phyloP scores from a whole-genome alignment of 164 flowering plant genomes.

The Vitis amurensis region DNA sequence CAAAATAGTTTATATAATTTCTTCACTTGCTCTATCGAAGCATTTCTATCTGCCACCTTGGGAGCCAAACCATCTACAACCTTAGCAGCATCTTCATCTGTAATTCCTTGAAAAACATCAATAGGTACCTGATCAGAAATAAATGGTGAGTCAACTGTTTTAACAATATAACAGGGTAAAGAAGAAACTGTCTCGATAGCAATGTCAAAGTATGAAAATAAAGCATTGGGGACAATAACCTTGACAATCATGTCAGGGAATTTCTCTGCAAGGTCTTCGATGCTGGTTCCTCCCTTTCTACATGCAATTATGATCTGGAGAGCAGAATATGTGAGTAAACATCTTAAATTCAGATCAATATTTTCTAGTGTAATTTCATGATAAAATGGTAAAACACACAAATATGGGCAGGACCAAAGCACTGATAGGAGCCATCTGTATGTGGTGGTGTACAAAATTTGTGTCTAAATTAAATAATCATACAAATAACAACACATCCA shows the following conservation, averaged over 20 bases:
- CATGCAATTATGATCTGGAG: constrained; percentile 89
- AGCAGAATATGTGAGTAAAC: constrained; percentile 7
- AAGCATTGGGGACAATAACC: constrained; percentile 36
- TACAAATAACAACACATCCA: background rate
- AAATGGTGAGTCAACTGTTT: constrained; percentile 2
- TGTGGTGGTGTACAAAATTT: background rate
- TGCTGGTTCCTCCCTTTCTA: constrained; percentile 95
- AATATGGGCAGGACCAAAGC: background rate
- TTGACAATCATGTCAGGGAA: constrained; percentile 94
- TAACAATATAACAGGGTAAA: background rate
- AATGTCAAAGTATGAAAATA: constrained; percentile 1
- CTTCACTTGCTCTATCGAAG: constrained; percentile 94
- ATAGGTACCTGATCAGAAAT: constrained; percentile 71
- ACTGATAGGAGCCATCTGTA: background rate
- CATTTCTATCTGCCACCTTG: constrained; percentile 67
- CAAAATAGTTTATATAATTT: constrained; percentile 84
- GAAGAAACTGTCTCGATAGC: background rate
- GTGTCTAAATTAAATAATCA: background rate
- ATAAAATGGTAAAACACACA: background rate
- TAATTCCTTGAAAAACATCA: constrained; percentile 92
- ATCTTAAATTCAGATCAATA: background rate
- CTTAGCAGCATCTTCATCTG: constrained; percentile 99
- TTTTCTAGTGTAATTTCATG: background rate
- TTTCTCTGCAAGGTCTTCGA: constrained; percentile 99
- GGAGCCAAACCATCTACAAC: constrained; percentile 97